Evolutionary conservation across 768 basidiomycete species (phyloP), one percentile per base, ranked within the genome.

Genomic region (Auricularia sp.): DNA sequence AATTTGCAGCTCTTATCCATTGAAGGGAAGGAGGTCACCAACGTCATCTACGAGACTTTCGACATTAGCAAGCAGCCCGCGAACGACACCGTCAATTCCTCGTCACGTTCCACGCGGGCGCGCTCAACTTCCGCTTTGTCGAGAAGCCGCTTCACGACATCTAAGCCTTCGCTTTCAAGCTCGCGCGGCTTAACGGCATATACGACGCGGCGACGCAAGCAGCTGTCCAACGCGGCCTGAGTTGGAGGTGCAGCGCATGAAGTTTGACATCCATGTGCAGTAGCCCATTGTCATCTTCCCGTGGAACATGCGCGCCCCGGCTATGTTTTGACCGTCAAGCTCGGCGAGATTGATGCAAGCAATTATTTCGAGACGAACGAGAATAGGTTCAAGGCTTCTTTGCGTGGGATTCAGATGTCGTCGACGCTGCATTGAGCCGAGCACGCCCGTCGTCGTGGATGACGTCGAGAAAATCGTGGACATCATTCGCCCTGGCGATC

Each of bases 151-250:
- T 98, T n/a, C 92, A 87, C 62, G 86, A 88, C 68, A 85, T 98
- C 36, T 92, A 90, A 72, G 72, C 85, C 24, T 99, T 95, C 76
- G 73, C 92, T 44, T 78, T 85, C 66, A 90, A 93, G 72, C 84
- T 99, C 42, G 91, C 94, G 3, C 87, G 86, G 68, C 85, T 99
- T 69, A 98, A 98, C 77, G 90, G 89, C 1, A 73, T 98, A 11
- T 98, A 98, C 69, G 96, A 99, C 75, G 86, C 94, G 21, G 94
- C 96, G 11, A 90, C 92, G 2, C 87, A 92, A 72, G 96, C 85
- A 24, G 97, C 97, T 45, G 94, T 92, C 33, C 92, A 98, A 73
- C 81, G 83, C 61, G 97, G 94, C 4, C 92, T n/a, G 92, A 91
- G 74, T 90, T 95, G n/a, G 88, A 91, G 69, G 56, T 59, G 56